phyloP scores from a whole-genome alignment of 148 eudicot genomes.

The Heliosperma pusillum region DNA sequence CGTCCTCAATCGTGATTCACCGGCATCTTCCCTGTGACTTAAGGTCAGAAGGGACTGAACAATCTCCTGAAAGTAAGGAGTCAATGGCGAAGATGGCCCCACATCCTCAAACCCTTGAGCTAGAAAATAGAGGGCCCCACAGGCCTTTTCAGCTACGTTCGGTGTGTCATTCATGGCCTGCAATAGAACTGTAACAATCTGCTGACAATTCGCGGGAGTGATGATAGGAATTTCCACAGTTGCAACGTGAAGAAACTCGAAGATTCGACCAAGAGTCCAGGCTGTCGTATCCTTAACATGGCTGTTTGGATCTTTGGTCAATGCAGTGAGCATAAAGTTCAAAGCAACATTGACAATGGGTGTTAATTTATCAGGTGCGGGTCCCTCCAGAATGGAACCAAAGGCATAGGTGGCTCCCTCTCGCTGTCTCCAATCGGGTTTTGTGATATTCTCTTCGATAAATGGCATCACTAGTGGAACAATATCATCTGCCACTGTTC shows the following conservation, averaged over 20 bases:
- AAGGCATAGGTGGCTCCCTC: slow-evolving; percentile 95
- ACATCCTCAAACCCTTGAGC: slow-evolving; percentile 90
- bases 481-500: slow-evolving; percentile 87
- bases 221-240: slow-evolving; percentile 62
- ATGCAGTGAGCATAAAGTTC: slow-evolving; percentile 80
- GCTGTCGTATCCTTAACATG: slow-evolving; percentile 98
- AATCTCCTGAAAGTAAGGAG: slow-evolving; percentile 82
- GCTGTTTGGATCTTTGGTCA: slow-evolving; percentile 80
- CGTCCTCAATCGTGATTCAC: slow-evolving; percentile 75
- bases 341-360: slow-evolving; percentile 79
- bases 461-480: slow-evolving; percentile 95
- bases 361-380: slow-evolving; percentile 80
- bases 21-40: slow-evolving; percentile 86
- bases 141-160: slow-evolving; percentile 92
- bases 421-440: slow-evolving; percentile 89
- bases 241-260: slow-evolving; percentile 85
- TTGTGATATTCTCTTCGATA: slow-evolving; percentile 75
- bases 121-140: slow-evolving; percentile 94
- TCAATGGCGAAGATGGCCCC: slow-evolving; percentile 65
- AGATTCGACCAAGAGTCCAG: slow-evolving; percentile 93
- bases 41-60: slow-evolving; percentile 82
- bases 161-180: slow-evolving; percentile 91
- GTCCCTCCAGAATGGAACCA: slow-evolving; percentile 95
- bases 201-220: slow-evolving; percentile 75
- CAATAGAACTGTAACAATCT: slow-evolving; percentile 71